phyloP scores from a whole-genome alignment of 169 alveolate species.

The Cryptosporidium felis region DNA sequence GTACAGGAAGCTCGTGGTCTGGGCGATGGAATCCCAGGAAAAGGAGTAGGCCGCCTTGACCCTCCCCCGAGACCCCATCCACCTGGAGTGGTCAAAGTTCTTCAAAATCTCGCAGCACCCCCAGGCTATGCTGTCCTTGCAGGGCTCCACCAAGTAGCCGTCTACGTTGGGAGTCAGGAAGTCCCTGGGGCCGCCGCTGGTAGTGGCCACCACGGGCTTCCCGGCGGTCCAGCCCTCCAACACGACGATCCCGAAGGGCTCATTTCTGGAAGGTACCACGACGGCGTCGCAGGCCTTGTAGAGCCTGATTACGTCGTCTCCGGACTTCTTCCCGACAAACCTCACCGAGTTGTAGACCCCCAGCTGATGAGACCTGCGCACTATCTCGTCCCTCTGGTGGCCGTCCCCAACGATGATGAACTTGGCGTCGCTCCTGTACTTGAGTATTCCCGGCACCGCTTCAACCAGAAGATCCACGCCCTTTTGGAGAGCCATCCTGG shows the following conservation, averaged over 20 bases:
- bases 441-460: slow-evolving; percentile 70
- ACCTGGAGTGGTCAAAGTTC: slow-evolving; percentile 76
- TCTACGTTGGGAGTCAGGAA: slow-evolving; percentile 77
- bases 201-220: slow-evolving; percentile 83
- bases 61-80: slow-evolving; percentile 80
- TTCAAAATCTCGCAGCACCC: slow-evolving; percentile 79
- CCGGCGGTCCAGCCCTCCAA: slow-evolving; percentile 82
- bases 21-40: slow-evolving; percentile 78
- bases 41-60: slow-evolving; percentile 78
- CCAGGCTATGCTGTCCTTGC: slow-evolving; percentile 80
- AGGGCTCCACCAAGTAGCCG: slow-evolving; percentile 80
- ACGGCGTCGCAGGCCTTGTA: slow-evolving; percentile 84
- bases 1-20: slow-evolving; percentile 73
- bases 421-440: slow-evolving; percentile 78
- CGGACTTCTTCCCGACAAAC: slow-evolving; percentile 67
- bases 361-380: slow-evolving; percentile 77
- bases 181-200: slow-evolving; percentile 84
- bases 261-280: slow-evolving; percentile 82
- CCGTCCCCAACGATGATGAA: slow-evolving; percentile 84
- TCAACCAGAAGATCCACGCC: slow-evolving; percentile 81
- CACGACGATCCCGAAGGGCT: slow-evolving; percentile 83
- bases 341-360: slow-evolving; percentile 71
- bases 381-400: slow-evolving; percentile 79
- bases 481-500: slow-evolving; percentile 82
- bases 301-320: slow-evolving; percentile 74